A percentile compares a stretch with the other conserved stretches of the same genome.
phyloP scores from a whole-genome alignment of 2,329 filamentous ascomycete genomes.

The Fusarium sp. region DNA sequence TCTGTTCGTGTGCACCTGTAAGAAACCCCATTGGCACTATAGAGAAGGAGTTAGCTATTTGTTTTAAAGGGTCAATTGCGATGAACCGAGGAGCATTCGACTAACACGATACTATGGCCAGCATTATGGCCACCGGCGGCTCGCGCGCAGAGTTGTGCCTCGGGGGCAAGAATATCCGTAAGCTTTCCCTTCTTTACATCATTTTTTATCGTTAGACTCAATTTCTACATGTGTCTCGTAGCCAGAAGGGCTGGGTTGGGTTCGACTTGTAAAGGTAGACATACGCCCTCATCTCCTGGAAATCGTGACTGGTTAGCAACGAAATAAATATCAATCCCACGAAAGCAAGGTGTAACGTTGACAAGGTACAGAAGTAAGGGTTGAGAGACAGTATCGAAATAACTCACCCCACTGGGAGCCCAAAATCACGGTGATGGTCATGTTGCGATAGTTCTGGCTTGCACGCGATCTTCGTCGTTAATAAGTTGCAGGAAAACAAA shows the following conservation, averaged over 20 bases:
- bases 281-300: slow-evolving; percentile 20
- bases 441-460: slow-evolving; percentile 17
- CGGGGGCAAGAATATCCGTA: slow-evolving; percentile 27
- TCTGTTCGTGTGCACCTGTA: slow-evolving; percentile 13
- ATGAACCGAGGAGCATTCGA: background rate
- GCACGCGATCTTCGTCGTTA: slow-evolving; percentile 15
- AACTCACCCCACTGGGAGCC: slow-evolving; percentile 21
- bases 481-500: slow-evolving; percentile 13
- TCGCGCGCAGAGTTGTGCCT: slow-evolving; percentile 28
- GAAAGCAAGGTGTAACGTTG: no score
- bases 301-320: slow-evolving; percentile 2
- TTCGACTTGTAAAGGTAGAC: slow-evolving; percentile 2
- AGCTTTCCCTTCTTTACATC: slow-evolving; percentile 24
- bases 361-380: background rate
- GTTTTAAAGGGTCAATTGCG: background rate
- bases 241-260: background rate
- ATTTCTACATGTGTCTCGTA: background rate
- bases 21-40: slow-evolving; percentile 22
- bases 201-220: slow-evolving; percentile 2
- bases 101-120: slow-evolving; percentile 30
- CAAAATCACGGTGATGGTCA: slow-evolving; percentile 19
- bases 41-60: background rate
- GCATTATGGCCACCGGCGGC: slow-evolving; percentile 28
- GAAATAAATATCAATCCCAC: background rate
- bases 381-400: no score